phyloP scores from a whole-genome alignment of 2,329 filamentous ascomycete genomes.

The Pseudonectria foliicola region DNA sequence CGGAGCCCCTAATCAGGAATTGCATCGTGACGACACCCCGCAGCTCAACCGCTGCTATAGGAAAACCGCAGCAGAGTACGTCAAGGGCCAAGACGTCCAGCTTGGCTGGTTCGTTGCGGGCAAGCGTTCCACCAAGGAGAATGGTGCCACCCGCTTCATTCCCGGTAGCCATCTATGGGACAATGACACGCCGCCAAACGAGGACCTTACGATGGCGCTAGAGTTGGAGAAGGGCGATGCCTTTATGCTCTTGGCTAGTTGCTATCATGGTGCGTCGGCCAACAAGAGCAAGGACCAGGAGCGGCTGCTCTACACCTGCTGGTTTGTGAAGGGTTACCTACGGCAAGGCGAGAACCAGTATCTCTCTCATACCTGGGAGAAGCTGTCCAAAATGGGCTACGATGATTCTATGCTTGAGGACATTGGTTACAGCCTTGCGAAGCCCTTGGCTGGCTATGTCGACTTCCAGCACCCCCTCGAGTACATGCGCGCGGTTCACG shows the following conservation, averaged over 20 bases:
- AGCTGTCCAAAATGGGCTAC: neutral
- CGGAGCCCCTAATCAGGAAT: neutral
- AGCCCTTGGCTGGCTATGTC: neutral
- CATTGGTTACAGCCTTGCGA: slow-evolving; percentile 1
- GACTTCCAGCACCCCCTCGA: no score
- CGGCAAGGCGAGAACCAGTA: slow-evolving; percentile 1
- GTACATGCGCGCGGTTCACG: no score
- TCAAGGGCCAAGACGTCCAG: neutral
- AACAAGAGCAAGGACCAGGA: slow-evolving; percentile 2
- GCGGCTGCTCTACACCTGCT: slow-evolving; percentile 2
- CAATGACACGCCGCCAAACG: neutral
- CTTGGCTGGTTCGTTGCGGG: slow-evolving; percentile 3
- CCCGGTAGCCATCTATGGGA: slow-evolving; percentile 3
- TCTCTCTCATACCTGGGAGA: neutral
- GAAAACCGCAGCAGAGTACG: slow-evolving; percentile 1
- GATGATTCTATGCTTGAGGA: neutral
- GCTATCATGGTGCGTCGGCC: slow-evolving; percentile 3
- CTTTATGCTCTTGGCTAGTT: slow-evolving; percentile 1
- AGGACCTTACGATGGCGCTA: neutral
- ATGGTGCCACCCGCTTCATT: slow-evolving; percentile 4
- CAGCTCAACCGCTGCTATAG: neutral
- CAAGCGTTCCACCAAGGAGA: slow-evolving; percentile 1
- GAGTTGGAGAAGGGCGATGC: slow-evolving; percentile 3
- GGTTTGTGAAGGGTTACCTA: neutral
- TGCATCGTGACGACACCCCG: slow-evolving; percentile 1